Base-by-base conservation (phyloP, 2,329 filamentous ascomycete genomes). In the Helotiales sp. region DNA sequence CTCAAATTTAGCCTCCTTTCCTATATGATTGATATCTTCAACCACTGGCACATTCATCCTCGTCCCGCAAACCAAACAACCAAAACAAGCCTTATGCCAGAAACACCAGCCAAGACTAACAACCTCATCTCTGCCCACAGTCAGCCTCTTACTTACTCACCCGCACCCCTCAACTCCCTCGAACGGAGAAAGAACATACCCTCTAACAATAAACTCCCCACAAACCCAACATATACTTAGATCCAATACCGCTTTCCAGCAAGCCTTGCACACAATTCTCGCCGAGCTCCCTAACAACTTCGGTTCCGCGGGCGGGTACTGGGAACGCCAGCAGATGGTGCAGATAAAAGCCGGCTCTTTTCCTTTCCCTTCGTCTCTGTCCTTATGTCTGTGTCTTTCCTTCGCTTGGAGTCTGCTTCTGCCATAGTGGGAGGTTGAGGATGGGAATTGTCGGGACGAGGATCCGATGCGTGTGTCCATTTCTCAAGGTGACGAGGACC, bases 71-170 rank as follows among this genome's bases (percentile, higher is more conserved):
- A 84, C 70, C 59, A 85, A 66, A 66, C 81, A 85, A 15, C 81
- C 81, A 67, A 82, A 85, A 67, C 81, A 85, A 0, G 70, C 73
- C 36, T 75, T 73, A 65, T 85, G 82, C 82, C 81, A 85, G 66
- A 85, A 85, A 64, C 80, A 83, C 81, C 79, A 84, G 0, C 81
- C 81, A n/a, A 84, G 73, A 62, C 80, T 83, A 38, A 84, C 79
- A 60, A 79, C 80, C 57, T 84, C 81, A 24, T 81, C 77, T 0
- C 75, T 79, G 25, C 81, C 77, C 34, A 76, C 75, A 12, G 84
- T 75, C 40, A 81, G 69, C 67, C 83, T 80, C 19, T 81, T 80
- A 61, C 82, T 84, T 27, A 79, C 80, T 82, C 73, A 84, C n/a
- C n/a, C n/a, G n/a, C n/a, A n/a, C n/a, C n/a, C n/a, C n/a, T n/a